phyloP scores from a whole-genome alignment of 2,329 filamentous ascomycete genomes.

The Hypoxylon sp. region DNA sequence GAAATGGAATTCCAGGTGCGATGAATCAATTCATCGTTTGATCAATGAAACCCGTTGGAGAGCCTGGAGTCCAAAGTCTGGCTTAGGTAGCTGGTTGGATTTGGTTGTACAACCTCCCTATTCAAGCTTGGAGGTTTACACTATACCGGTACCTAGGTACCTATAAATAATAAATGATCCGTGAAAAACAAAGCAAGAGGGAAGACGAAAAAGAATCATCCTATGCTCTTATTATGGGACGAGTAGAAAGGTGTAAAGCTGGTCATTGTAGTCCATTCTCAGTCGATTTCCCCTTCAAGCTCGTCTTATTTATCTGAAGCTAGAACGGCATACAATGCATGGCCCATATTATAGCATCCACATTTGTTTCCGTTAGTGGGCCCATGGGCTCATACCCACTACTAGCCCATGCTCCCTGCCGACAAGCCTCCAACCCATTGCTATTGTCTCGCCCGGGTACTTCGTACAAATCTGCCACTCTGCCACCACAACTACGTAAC shows the following conservation, averaged over 20 bases:
- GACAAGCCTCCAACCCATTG: constrained; percentile 21
- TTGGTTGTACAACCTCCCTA: constrained; percentile 29
- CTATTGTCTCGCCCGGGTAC: constrained; percentile 13
- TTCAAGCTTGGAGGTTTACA: constrained; percentile 5
- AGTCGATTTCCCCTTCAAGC: constrained; percentile 38
- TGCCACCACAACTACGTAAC: constrained; percentile 35
- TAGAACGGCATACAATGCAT: not conserved
- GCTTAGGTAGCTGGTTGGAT: not conserved
- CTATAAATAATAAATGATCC: too few relatives aligned
- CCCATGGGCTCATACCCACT: constrained; percentile 8
- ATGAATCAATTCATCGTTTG: constrained; percentile 6
- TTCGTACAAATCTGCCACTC: constrained; percentile 10
- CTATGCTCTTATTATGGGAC: not conserved
- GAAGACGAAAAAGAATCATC: too few relatives aligned
- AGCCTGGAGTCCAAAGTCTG: not conserved
- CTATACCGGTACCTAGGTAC: too few relatives aligned
- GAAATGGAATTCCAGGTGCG: constrained; percentile 4
- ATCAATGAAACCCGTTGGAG: constrained; percentile 4
- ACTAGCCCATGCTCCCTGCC: constrained; percentile 15
- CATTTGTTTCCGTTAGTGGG: constrained; percentile 24
- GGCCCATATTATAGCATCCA: constrained; percentile 20
- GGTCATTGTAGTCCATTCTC: constrained; percentile 33
- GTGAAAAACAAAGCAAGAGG: too few relatives aligned
- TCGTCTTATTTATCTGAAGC: constrained; percentile 21
- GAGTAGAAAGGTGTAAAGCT: not conserved